phyloP scores from a whole-genome alignment of 1,284 basidiomycete genomes.

The Anthracocystis walkeri region DNA sequence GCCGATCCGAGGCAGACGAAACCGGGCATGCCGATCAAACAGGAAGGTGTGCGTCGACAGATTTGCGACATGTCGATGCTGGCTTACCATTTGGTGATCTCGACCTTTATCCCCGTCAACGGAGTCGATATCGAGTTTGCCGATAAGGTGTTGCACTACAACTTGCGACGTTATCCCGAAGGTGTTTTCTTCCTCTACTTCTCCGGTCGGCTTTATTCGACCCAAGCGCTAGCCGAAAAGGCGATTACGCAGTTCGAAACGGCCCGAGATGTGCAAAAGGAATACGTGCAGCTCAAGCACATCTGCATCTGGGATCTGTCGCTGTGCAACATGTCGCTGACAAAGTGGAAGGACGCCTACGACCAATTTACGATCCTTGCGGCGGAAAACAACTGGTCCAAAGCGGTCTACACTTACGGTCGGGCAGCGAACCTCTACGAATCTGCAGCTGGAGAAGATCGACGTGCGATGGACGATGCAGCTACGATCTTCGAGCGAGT shows the following conservation, averaged over 20 bases:
- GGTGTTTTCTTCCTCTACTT: conserved; percentile 70
- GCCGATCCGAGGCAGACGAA: conserved; percentile 29
- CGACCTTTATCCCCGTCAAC: conserved; percentile 68
- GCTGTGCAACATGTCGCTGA: conserved; percentile 66
- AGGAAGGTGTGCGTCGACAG: conserved; percentile 57
- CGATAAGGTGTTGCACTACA: conserved; percentile 67
- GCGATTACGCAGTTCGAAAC: conserved; percentile 62
- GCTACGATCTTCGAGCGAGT: conserved; percentile 55
- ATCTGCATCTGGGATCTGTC: conserved; percentile 68
- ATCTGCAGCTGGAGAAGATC: conserved; percentile 23
- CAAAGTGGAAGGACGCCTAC: conserved; percentile 58
- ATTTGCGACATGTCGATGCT: conserved; percentile 68
- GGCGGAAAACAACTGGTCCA: conserved; percentile 68
- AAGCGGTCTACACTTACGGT: conserved; percentile 67
- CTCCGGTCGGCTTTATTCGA: conserved; percentile 68
- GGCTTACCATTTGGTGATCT: conserved; percentile 66
- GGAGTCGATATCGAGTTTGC: conserved; percentile 66
- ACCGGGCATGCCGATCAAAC: conserved; percentile 47
- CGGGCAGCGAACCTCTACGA: conserved; percentile 60
- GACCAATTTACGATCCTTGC: conserved; percentile 59
- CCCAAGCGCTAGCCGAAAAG: conserved; percentile 59
- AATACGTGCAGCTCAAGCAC: conserved; percentile 68
- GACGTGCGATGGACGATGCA: conserved; percentile 41
- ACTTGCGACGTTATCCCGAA: conserved; percentile 64
- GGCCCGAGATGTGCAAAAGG: conserved; percentile 65